Evolutionary conservation across 768 basidiomycete genomes (phyloP).

Genomic region (Auriculariales sp.): DNA sequence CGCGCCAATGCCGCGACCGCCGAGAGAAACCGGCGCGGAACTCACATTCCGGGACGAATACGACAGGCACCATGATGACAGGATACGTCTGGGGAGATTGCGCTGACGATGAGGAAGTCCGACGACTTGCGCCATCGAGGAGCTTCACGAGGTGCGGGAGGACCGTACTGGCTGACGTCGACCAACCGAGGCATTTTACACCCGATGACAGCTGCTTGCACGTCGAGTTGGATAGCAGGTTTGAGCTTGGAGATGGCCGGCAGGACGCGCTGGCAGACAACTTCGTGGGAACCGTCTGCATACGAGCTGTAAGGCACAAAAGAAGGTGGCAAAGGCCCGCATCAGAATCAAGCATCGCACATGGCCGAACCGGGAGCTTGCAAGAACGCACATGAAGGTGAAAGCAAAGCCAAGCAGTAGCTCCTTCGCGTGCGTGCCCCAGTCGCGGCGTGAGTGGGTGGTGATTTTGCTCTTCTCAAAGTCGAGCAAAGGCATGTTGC

Average conservation of each 20-base stretch:
- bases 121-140: not conserved
- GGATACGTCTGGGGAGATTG: not conserved
- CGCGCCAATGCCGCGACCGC: too few relatives aligned
- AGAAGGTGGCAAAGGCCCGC: not conserved
- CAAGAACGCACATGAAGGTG: not conserved
- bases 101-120: not conserved
- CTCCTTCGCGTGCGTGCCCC: constrained; percentile 1
- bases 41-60: not conserved
- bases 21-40: too few relatives aligned
- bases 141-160: not conserved
- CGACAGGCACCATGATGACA: not conserved
- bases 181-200: not conserved
- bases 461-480: not conserved
- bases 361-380: not conserved
- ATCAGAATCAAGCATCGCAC: not conserved
- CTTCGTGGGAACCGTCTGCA: not conserved
- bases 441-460: not conserved
- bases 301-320: not conserved
- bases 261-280: not conserved
- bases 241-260: not conserved
- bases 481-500: not conserved
- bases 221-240: not conserved
- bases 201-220: not conserved
- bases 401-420: not conserved
- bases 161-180: not conserved